Percentiles rank a stretch among this genome's conserved stretches.
phyloP scores from a whole-genome alignment of 2,329 filamentous ascomycete species.

The Sclerotinia borealis region DNA sequence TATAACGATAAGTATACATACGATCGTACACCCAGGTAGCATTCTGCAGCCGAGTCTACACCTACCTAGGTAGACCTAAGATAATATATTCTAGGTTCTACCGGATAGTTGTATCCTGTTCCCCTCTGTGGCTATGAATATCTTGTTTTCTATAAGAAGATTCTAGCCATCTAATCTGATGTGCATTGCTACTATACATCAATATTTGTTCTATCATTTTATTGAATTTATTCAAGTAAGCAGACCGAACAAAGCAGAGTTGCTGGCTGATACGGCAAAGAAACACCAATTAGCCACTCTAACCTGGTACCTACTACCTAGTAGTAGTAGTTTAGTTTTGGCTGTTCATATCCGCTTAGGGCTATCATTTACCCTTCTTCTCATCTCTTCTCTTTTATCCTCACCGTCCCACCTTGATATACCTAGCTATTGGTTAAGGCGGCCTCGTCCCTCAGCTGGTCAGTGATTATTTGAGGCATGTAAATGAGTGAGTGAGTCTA shows the following conservation, averaged over 20 bases:
- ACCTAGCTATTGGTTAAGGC: neutral
- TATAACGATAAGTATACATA: no score
- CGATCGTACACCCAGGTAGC: no score
- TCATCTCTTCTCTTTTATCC: neutral
- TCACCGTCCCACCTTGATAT: neutral
- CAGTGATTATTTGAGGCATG: neutral
- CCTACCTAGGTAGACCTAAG: no score
- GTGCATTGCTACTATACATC: no score
- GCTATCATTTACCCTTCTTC: neutral
- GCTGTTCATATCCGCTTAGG: neutral
- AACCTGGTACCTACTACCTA: no score
- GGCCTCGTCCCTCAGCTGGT: neutral
- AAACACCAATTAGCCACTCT: neutral
- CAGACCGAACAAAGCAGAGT: neutral
- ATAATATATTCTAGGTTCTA: no score
- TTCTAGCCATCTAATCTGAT: slow-evolving; percentile 5
- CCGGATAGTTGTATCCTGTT: no score
- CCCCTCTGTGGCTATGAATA: neutral
- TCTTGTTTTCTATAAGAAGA: neutral
- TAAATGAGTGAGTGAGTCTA: neutral
- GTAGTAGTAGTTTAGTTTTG: no score
- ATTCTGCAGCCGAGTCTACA: no score
- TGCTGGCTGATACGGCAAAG: neutral
- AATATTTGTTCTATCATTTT: neutral
- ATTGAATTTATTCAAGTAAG: neutral